A percentile compares a stretch with the other conserved stretches of the same genome.
Conservation (phyloP, 495 filamentous ascomycete genomes). For the Trichodelitschia bisporula region DNA sequence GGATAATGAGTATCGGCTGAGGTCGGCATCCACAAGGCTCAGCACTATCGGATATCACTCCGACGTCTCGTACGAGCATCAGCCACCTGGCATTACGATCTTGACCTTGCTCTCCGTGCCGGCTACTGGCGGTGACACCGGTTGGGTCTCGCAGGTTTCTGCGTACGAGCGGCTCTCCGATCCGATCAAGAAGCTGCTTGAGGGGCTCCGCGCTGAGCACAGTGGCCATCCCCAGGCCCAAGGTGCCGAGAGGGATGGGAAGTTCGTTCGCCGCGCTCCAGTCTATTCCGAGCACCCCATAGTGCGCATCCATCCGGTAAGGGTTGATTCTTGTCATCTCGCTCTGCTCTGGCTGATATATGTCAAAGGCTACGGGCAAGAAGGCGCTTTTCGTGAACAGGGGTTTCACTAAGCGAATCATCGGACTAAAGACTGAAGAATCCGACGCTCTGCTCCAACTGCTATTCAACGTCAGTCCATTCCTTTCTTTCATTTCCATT, state of each 20-base stretch:
- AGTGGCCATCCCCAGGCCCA: conserved; percentile 5
- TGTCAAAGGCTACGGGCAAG: conserved; percentile 1
- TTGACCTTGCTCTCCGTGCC: conserved; percentile 5
- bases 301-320: conserved; percentile 6
- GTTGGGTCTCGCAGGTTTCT: conserved; percentile 3
- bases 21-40: conserved; percentile 2
- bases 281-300: conserved; percentile 7
- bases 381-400: conserved; percentile 7
- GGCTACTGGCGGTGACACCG: conserved; percentile 6
- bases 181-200: conserved; percentile 4
- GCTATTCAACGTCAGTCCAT: conserved; percentile 5
- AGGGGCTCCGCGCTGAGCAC: conserved; percentile 5
- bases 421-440: conserved; percentile 8
- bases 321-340: too few relatives aligned
- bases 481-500: not conserved
- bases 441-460: conserved; percentile 7
- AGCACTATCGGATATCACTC: conserved; percentile 7
- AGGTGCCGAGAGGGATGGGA: conserved; percentile 2
- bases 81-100: conserved; percentile 6
- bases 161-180: conserved; percentile 7
- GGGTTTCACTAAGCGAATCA: conserved; percentile 6
- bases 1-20: conserved; percentile 6
- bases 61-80: conserved; percentile 8
- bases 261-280: conserved; percentile 6
- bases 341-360: not conserved